Percentiles rank a stretch among this genome's conserved stretches.
phyloP scores from a whole-genome alignment of 1,139 yeast genomes.

The Groenewaldozyma sp. region DNA sequence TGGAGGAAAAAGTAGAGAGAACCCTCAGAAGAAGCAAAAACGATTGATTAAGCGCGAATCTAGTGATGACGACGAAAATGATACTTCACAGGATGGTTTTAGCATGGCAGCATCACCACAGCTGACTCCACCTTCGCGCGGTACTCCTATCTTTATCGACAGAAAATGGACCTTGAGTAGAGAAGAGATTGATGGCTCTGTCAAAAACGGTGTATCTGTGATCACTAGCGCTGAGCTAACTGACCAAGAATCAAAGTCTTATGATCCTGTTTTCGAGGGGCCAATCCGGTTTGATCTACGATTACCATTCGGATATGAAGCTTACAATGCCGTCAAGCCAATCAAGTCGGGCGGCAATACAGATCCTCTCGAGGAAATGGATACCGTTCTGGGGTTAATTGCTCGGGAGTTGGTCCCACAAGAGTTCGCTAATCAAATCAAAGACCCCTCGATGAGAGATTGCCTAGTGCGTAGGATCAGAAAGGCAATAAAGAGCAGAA shows the following conservation, averaged over 20 bases:
- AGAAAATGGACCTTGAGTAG: neutral
- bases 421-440: conserved; percentile 32
- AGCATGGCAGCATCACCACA: too few species aligned
- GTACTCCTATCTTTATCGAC: neutral
- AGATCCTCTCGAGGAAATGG: conserved; percentile 67
- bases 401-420: conserved; percentile 39
- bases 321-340: conserved; percentile 18
- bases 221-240: neutral
- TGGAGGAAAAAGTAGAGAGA: too few species aligned
- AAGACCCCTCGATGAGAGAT: conserved; percentile 33
- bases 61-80: too few species aligned
- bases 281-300: conserved; percentile 8
- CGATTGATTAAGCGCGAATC: too few species aligned
- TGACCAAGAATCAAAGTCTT: neutral
- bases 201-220: neutral
- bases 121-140: neutral
- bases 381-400: conserved; percentile 44
- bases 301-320: conserved; percentile 20
- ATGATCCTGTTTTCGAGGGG: conserved; percentile 10
- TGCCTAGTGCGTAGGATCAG: conserved; percentile 41
- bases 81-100: too few species aligned
- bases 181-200: conserved; percentile 1
- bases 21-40: too few species aligned
- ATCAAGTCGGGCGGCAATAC: conserved; percentile 39
- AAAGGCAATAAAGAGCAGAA: conserved; percentile 33